Evolutionary conservation across 352 stramenopile species (phyloP), one percentile per base, ranked within the genome.

Genomic region (Pythium dissotocum): DNA sequence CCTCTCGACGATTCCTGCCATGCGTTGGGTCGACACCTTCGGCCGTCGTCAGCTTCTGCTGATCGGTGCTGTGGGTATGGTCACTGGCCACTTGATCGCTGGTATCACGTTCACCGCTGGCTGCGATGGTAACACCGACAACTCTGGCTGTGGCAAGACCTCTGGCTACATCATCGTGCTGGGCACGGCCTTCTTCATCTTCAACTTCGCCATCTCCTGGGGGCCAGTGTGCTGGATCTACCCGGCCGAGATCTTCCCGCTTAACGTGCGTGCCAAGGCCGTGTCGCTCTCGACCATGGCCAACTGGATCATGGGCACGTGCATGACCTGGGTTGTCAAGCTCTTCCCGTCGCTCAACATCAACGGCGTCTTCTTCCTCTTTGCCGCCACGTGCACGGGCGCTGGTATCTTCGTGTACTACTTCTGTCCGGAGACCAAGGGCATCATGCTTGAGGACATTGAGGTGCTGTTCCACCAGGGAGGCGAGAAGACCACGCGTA

Each of bases 161-260:
- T 58, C 77, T 6, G 78, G 66, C 2, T 74, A 77, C 61, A 59
- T 77, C 18, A 77, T 89, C 7, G 71, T 89, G 26, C 33, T 79
- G 26, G 58, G 66, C 13, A 63, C 69, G 21, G 67, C 67, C 7
- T 74, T 87, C 59, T 82, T 78, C 36, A 61, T 87, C 9, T 84
- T 84, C 66, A 79, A 80, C 61, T 86, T 85, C 59, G 76, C 76
- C 16, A 83, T 82, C 49, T 84, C 76, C 5, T 88, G 79, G 82
- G 80, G 80, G 0, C 78, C 78, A 28, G 61, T 87, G 9, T 77
- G 78, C 56, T 90, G 82, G 82, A 80, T 87, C 26, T 86, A 88
- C 48, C 78, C 82, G 1, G 60, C 78, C 12, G 82, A 90, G 66
- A 85, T 87, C 67, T 89, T 88, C 61, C 75, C 78, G 16, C 55